Evolutionary conservation across 78 protist species (phyloP).

Genomic region (Pigoraptor vietnamica): DNA sequence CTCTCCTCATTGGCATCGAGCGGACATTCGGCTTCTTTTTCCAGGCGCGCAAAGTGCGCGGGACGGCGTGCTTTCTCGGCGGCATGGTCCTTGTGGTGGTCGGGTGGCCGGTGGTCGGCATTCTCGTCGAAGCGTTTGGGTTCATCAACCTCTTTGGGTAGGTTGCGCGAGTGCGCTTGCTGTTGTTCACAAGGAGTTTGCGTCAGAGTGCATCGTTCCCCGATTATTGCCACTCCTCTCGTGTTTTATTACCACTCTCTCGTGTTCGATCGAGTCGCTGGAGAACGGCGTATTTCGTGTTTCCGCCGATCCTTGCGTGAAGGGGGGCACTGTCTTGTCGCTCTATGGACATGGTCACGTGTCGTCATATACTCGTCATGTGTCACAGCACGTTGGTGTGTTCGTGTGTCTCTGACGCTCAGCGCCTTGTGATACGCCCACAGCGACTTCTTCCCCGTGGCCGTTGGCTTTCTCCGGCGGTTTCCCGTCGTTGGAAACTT

Average conservation of each 20-base stretch:
- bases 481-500: background rate
- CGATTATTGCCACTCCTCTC: background rate
- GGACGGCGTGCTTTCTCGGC: conserved; percentile 13
- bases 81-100: conserved; percentile 15
- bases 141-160: conserved; percentile 28
- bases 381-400: too few species aligned
- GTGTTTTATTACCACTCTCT: background rate
- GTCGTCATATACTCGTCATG: too few species aligned
- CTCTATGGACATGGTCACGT: too few species aligned
- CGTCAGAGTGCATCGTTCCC: background rate
- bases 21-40: conserved; percentile 22
- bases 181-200: background rate
- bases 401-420: too few species aligned
- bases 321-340: too few species aligned
- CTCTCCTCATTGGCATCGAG: conserved; percentile 2
- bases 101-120: conserved; percentile 17
- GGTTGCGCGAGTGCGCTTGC: background rate
- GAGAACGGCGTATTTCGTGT: too few species aligned
- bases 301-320: too few species aligned
- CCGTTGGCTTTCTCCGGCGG: conserved; percentile 14
- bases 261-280: too few species aligned
- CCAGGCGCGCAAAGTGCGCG: background rate
- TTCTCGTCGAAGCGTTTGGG: conserved; percentile 19
- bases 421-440: too few species aligned
- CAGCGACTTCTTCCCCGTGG: conserved; percentile 31